A percentile compares a stretch with the other conserved stretches of the same genome.
These are phyloP conservation scores for Helenozyma rhizophorensis DNA, from an alignment of 805 yeast genomes.

Conservation along the genomic window DNA sequence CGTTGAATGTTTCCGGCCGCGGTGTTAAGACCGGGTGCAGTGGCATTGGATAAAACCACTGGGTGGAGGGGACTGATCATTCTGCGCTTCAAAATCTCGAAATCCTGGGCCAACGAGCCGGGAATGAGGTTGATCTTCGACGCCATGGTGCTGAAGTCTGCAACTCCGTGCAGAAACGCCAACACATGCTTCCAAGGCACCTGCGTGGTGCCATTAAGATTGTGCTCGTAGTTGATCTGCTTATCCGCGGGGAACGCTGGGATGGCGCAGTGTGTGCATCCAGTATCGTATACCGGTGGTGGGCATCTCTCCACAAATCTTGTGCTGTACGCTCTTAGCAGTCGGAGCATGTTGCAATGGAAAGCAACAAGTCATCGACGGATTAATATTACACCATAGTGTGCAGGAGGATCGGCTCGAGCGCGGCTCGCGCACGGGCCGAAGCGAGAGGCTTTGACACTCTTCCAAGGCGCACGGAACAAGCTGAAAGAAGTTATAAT, in stretches of 20 bases:
- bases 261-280: constrained; percentile 53
- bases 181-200: constrained; percentile 54
- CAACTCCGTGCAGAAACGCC: constrained; percentile 42
- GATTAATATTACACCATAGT: too few relatives aligned
- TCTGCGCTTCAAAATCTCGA: constrained; percentile 29
- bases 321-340: too few relatives aligned
- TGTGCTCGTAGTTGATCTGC: constrained; percentile 36
- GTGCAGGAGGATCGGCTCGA: too few relatives aligned
- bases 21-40: constrained; percentile 17
- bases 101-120: constrained; percentile 38
- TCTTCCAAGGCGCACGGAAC: too few relatives aligned
- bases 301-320: constrained; percentile 37
- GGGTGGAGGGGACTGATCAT: constrained; percentile 45
- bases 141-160: constrained; percentile 40
- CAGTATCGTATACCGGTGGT: constrained; percentile 49
- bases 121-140: constrained; percentile 48
- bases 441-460: neutral
- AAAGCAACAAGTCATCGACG: too few relatives aligned
- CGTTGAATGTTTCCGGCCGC: constrained; percentile 5
- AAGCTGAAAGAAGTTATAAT: too few relatives aligned
- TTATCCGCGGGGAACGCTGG: constrained; percentile 38
- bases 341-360: too few relatives aligned
- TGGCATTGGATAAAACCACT: constrained; percentile 45
- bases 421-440: too few relatives aligned
- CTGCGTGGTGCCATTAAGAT: constrained; percentile 46